Conservation (phyloP, 352 stramenopile species). For the Phytophthora fragariae region DNA sequence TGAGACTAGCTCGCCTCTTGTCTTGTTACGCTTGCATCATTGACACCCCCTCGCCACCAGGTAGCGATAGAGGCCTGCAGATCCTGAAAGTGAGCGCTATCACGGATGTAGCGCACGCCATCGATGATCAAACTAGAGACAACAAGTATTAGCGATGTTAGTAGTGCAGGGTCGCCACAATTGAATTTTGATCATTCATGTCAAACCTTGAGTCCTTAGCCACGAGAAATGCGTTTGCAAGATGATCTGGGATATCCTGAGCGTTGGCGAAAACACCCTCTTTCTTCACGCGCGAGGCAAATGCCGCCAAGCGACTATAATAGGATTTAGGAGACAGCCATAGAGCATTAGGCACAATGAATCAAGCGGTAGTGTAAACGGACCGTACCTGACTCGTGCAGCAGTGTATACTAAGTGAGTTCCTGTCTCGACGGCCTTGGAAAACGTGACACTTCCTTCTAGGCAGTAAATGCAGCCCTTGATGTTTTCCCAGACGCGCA, state of each 20-base stretch:
- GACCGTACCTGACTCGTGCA: conserved; percentile 48
- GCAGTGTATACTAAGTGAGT: conserved; percentile 66
- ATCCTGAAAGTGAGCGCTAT: conserved; percentile 66
- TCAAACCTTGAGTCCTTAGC: conserved; percentile 65
- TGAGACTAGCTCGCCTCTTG: conserved; percentile 4
- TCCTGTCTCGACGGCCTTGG: conserved; percentile 63
- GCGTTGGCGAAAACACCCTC: conserved; percentile 59
- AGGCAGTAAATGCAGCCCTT: conserved; percentile 77
- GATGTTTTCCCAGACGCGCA: conserved; percentile 78
- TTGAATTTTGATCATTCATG: not conserved
- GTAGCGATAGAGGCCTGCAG: conserved; percentile 41
- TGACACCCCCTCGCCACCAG: conserved; percentile 50
- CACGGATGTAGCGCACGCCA: conserved; percentile 58
- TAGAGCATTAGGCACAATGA: conserved; percentile 7
- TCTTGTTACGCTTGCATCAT: not conserved
- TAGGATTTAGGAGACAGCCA: not conserved
- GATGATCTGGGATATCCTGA: conserved; percentile 68
- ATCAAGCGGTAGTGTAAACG: not conserved
- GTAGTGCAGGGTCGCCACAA: not conserved
- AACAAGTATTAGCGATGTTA: conserved; percentile 14
- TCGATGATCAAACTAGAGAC: conserved; percentile 57
- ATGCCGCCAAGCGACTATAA: conserved; percentile 48
- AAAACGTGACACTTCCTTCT: conserved; percentile 69
- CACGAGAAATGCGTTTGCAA: conserved; percentile 59
- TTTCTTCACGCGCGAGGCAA: conserved; percentile 57